Percentiles rank a stretch among this genome's conserved stretches.
Evolutionary conservation across 495 filamentous ascomycete species (phyloP).

Genomic region (Xylaria intraflava): DNA sequence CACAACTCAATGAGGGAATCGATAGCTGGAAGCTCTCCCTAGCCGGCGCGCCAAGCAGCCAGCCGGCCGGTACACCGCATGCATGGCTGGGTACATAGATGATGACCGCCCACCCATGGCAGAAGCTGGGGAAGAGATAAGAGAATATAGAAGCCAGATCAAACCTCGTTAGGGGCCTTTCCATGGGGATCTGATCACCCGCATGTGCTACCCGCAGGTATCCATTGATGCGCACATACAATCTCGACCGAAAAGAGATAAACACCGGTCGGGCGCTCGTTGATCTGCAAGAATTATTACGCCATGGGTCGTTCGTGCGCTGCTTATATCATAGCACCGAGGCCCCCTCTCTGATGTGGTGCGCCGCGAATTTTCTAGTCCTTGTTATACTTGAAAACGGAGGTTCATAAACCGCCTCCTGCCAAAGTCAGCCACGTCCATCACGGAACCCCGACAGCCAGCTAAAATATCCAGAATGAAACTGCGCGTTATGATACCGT

Average conservation of each 20-base stretch:
- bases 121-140: constrained; percentile 9
- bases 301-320: not conserved
- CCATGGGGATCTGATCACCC: too few relatives aligned
- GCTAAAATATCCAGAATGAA: too few relatives aligned
- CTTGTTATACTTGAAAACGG: too few relatives aligned
- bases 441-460: too few relatives aligned
- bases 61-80: not conserved
- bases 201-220: not conserved
- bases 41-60: not conserved
- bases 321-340: not conserved
- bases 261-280: not conserved
- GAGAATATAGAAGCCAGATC: not conserved
- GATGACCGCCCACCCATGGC: not conserved
- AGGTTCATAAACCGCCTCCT: too few relatives aligned
- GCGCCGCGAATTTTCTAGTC: not conserved
- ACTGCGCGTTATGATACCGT: not conserved
- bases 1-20: too few relatives aligned
- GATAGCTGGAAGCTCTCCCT: too few relatives aligned
- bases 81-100: too few relatives aligned
- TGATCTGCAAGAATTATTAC: constrained; percentile 4
- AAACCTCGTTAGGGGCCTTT: not conserved
- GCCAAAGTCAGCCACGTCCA: too few relatives aligned
- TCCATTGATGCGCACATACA: not conserved
- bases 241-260: not conserved
- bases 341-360: not conserved